These are phyloP conservation scores for Mycotypha africana DNA, from an alignment of 371 early-diverging fungal species.

Conservation along the genomic window DNA sequence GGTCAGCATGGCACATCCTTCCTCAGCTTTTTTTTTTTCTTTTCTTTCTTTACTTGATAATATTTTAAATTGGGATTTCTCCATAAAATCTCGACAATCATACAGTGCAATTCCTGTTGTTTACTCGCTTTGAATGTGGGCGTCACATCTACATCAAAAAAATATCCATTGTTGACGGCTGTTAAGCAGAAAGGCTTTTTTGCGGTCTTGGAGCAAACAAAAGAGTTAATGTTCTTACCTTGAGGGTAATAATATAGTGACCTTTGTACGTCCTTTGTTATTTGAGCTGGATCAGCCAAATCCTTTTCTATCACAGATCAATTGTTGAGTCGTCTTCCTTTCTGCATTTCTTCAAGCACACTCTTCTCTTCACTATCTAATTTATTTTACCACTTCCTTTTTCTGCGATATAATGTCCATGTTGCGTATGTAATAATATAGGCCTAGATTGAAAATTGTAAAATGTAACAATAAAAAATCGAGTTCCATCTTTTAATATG, in stretches of 20 bases:
- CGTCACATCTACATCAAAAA: too few species aligned
- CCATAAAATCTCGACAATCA: constrained; percentile 49
- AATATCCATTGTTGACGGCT: too few species aligned
- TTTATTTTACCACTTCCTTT: constrained; percentile 37
- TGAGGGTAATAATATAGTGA: constrained; percentile 48
- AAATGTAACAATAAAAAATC: not conserved
- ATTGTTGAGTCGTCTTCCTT: too few species aligned
- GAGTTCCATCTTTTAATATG: not conserved
- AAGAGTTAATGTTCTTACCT: constrained; percentile 27
- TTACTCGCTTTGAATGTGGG: constrained; percentile 38
- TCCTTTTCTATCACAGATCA: constrained; percentile 29
- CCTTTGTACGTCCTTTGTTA: constrained; percentile 44
- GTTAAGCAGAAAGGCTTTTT: too few species aligned
- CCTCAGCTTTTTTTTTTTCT: not conserved
- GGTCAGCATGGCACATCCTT: not conserved
- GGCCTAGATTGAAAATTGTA: constrained; percentile 23
- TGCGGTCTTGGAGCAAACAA: too few species aligned
- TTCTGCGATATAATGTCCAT: constrained; percentile 44
- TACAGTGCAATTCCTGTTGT: constrained; percentile 41
- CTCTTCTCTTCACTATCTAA: not conserved
- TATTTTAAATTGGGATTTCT: constrained; percentile 44
- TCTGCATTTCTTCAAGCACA: not conserved
- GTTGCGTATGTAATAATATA: constrained; percentile 44
- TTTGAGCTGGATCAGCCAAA: constrained; percentile 42
- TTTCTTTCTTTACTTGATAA: constrained; percentile 31